Evolutionary conservation across 768 basidiomycete genomes (phyloP).

Genomic region (Symmetrospora coprosmae): DNA sequence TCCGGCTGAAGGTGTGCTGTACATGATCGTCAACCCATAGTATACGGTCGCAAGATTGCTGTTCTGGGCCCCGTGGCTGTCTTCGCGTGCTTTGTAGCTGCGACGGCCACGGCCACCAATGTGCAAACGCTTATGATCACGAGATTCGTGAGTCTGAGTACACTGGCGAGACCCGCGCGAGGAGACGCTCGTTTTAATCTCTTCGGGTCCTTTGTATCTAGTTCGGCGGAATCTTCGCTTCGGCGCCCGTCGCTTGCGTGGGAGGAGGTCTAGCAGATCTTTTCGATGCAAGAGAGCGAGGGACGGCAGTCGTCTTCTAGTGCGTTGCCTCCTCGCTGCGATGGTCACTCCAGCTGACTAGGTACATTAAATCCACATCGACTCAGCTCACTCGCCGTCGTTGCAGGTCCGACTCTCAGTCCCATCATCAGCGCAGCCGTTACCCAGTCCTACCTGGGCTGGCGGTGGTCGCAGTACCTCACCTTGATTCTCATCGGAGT

Average conservation of each 20-base stretch:
- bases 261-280: constrained; percentile 30
- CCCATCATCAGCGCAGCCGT: constrained; percentile 36
- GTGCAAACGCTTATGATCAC: constrained; percentile 37
- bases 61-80: constrained; percentile 34
- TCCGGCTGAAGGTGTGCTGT: too few species aligned
- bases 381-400: constrained; percentile 33
- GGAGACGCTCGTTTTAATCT: too few species aligned
- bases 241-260: constrained; percentile 32
- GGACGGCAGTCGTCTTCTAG: constrained; percentile 36
- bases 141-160: constrained; percentile 29
- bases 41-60: constrained; percentile 34
- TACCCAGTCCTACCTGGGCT: constrained; percentile 33
- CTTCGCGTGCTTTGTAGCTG: constrained; percentile 37
- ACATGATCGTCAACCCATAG: too few species aligned
- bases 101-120: constrained; percentile 36
- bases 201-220: neutral
- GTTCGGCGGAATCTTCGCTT: constrained; percentile 30
- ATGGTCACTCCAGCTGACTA: constrained; percentile 16
- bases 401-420: constrained; percentile 35
- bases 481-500: constrained; percentile 34
- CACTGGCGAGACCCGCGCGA: too few species aligned
- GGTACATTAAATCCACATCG: neutral
- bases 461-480: constrained; percentile 38
- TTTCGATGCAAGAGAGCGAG: constrained; percentile 26
- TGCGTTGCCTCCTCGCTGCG: too few species aligned